Evolutionary conservation across 139 green algal genomes (phyloP).

Genomic region (Asterochloris erici): DNA sequence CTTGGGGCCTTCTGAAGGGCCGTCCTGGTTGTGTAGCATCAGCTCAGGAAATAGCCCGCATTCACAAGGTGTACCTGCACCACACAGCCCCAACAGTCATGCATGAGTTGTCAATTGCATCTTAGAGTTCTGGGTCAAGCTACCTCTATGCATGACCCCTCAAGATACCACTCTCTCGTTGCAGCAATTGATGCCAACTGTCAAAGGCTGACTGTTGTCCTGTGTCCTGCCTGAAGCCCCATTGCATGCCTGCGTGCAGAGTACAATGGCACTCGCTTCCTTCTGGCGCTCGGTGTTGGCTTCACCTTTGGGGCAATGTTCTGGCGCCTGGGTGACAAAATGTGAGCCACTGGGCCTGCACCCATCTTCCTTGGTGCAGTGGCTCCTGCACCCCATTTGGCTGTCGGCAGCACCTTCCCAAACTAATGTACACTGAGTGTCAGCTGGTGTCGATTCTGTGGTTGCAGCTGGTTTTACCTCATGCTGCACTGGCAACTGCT

Average conservation of each 20-base stretch:
- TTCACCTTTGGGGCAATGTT: slow-evolving; percentile 38
- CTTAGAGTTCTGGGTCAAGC: background rate
- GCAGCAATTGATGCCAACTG: too few species aligned
- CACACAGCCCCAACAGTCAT: background rate
- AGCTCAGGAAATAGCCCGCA: too few species aligned
- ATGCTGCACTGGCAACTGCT: background rate
- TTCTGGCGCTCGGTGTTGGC: slow-evolving; percentile 39
- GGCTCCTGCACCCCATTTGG: too few species aligned
- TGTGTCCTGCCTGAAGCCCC: too few species aligned
- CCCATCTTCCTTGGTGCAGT: too few species aligned
- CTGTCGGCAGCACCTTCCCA: too few species aligned
- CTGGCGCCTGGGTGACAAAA: slow-evolving; percentile 10
- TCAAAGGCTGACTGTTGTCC: too few species aligned
- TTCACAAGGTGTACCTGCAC: background rate
- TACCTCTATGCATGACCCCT: too few species aligned
- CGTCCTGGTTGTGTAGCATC: too few species aligned
- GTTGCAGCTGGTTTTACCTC: background rate
- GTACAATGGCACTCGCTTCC: slow-evolving; percentile 46
- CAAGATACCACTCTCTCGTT: too few species aligned
- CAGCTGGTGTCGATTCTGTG: background rate
- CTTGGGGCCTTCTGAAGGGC: background rate
- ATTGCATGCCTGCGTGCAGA: background rate
- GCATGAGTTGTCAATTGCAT: background rate
- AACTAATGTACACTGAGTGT: background rate
- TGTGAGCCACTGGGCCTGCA: background rate